Evolutionary conservation across 2,329 filamentous ascomycete genomes (phyloP), one percentile per base, ranked within the genome.

Genomic region (Sarocladium strictum): DNA sequence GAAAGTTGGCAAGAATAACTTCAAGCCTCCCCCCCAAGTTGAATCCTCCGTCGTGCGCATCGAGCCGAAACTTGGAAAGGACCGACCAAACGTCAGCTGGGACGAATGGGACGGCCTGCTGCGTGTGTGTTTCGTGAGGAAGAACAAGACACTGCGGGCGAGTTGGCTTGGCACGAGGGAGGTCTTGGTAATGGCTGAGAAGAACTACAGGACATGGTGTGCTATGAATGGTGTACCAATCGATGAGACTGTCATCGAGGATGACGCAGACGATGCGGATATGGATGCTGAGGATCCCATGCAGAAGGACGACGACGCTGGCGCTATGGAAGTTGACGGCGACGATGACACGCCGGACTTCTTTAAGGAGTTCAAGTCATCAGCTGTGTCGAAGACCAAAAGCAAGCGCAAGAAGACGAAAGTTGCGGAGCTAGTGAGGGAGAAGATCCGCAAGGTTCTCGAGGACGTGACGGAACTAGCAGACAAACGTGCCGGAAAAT

Each of bases 1-100:
- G 86, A 96, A 96, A 74, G 93, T 97, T 45, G 91, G 92, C 60
- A 89, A 87, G 72, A 94, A 95, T 72, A 97, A 97, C 75, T 99
- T 97, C 80, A 90, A 90, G 58, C 94, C 94, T 0, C 93, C 94
- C 1, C 94, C 94, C 9, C 83, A 90, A 65, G 94, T 99, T 56
- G 94, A 99, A 71, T 90, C 85, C 7, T 92, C 87, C 56, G 92
- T 97, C 6, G 91, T 97, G 49, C 82, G 92, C 57, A 87, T 97
- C 61, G 89, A 93, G 66, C 91, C 91, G 21, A 95, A 97, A 74
- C 79, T 82, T 35, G 91, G 91, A 11, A 76, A 73, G 49, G 82
- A 85, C 60, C 76, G 90, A 35, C 93, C 93, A 53, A 86, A 90
- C 62, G 92, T 97, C 59, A 89, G 85, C 67, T 97, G 93, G 72